Conservation (phyloP, 306 rosid genomes). For the Glycine soja region DNA sequence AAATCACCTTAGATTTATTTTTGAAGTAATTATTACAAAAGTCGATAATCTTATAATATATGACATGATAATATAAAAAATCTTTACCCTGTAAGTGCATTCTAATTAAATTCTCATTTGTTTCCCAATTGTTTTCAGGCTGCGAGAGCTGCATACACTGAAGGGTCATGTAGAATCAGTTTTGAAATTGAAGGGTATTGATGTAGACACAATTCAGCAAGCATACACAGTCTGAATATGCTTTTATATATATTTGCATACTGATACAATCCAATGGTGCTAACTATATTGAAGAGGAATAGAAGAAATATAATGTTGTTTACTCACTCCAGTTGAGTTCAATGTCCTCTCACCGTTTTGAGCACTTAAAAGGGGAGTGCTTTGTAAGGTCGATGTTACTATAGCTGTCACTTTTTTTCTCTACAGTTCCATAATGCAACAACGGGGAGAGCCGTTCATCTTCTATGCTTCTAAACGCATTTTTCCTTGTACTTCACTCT, state of each 20-base stretch:
- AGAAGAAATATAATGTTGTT: constrained; percentile 37
- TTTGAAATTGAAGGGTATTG: constrained; percentile 84
- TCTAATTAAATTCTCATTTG: background rate
- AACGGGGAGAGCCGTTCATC: background rate
- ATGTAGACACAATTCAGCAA: constrained; percentile 88
- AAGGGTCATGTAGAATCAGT: constrained; percentile 93
- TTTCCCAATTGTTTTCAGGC: constrained; percentile 48
- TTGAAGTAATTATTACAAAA: background rate
- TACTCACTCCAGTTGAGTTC: constrained; percentile 33
- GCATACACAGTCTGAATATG: constrained; percentile 76
- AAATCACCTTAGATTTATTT: background rate
- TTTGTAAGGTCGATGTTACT: constrained; percentile 27
- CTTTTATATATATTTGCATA: constrained; percentile 30
- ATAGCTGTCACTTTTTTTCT: background rate
- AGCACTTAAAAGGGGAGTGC: constrained; percentile 45
- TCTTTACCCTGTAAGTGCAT: background rate
- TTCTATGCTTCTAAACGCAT: constrained; percentile 7
- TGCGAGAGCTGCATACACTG: constrained; percentile 78
- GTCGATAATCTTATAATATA: background rate
- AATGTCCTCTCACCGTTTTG: constrained; percentile 46
- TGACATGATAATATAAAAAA: background rate
- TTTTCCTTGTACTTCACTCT: background rate
- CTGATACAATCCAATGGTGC: constrained; percentile 36
- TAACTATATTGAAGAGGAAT: constrained; percentile 46
- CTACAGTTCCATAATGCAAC: background rate